phyloP scores from a whole-genome alignment of 2,329 filamentous ascomycete species.

The Ophiocordyceps sinensis region DNA sequence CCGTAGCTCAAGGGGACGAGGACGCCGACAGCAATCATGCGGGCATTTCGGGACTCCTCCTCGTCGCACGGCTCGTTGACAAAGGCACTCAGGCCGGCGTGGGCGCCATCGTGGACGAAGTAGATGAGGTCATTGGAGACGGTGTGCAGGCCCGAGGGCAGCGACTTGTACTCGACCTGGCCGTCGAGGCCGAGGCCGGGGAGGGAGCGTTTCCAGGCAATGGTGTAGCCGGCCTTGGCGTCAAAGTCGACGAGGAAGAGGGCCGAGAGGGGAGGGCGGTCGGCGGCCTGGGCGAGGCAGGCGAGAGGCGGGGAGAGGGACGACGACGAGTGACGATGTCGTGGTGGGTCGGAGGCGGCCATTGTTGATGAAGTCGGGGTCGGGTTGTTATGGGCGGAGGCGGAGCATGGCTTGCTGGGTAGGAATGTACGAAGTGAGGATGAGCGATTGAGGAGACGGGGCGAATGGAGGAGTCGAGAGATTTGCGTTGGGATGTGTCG shows the following conservation, averaged over 20 bases:
- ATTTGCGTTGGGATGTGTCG: no score
- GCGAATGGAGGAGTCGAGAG: no score
- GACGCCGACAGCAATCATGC: slow-evolving; percentile 84
- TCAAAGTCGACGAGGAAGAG: slow-evolving; percentile 87
- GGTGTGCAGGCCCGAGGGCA: slow-evolving; percentile 85
- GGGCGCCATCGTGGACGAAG: slow-evolving; percentile 68
- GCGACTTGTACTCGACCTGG: slow-evolving; percentile 87
- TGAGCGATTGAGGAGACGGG: no score
- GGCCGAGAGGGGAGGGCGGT: slow-evolving; percentile 42
- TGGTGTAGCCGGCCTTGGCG: slow-evolving; percentile 80
- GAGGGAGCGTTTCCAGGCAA: slow-evolving; percentile 70
- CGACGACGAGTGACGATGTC: slow-evolving; percentile 22
- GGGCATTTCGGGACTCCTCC: slow-evolving; percentile 65
- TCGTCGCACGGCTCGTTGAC: slow-evolving; percentile 70
- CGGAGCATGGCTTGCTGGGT: no score
- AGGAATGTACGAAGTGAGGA: no score
- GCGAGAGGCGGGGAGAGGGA: slow-evolving; percentile 14
- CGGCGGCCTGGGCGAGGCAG: slow-evolving; percentile 12
- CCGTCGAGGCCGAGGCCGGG: slow-evolving; percentile 65
- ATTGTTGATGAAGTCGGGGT: no score
- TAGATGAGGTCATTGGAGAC: slow-evolving; percentile 83
- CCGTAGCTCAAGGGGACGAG: slow-evolving; percentile 78
- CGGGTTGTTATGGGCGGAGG: background rate
- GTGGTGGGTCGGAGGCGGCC: slow-evolving; percentile 23
- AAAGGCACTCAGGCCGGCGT: slow-evolving; percentile 86